Percentiles rank a stretch among this genome's conserved stretches.
These are phyloP conservation scores for Volvox africanus DNA, from an alignment of 139 green algal genomes.

Conservation along the genomic window DNA sequence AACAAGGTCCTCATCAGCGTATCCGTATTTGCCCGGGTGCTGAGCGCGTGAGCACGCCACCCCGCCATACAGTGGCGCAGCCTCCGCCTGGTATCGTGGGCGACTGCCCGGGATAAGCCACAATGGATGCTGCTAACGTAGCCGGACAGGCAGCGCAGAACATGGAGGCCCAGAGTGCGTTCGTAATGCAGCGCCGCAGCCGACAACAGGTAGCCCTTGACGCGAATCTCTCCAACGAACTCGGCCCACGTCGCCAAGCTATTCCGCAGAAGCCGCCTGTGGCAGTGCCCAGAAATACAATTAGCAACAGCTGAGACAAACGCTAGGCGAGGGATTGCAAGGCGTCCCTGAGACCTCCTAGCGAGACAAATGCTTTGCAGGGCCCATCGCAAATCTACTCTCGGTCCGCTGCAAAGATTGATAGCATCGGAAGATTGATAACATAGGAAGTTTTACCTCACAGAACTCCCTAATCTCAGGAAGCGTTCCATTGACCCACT, in stretches of 20 bases:
- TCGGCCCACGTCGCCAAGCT: neutral
- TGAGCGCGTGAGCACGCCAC: neutral
- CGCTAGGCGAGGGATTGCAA: no score
- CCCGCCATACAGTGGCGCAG: neutral
- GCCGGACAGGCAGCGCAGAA: neutral
- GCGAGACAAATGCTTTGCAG: no score
- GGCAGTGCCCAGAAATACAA: neutral
- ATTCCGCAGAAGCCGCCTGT: neutral
- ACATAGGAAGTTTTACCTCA: no score
- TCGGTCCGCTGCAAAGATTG: no score
- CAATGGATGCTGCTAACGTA: no score
- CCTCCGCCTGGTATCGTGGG: neutral
- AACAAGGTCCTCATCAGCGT: neutral
- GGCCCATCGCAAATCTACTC: no score
- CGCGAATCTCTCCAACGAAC: no score
- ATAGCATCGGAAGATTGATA: no score
- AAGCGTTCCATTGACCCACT: no score
- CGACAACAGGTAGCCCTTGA: neutral
- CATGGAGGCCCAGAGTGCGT: neutral
- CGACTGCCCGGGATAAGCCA: neutral
- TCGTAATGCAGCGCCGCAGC: constrained; percentile 7
- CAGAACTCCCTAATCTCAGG: no score
- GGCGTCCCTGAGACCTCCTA: no score
- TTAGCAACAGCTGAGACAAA: no score
- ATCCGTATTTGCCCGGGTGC: neutral